Conservation (phyloP, 176 grass and related monocot species). For the Musa beccarii region DNA sequence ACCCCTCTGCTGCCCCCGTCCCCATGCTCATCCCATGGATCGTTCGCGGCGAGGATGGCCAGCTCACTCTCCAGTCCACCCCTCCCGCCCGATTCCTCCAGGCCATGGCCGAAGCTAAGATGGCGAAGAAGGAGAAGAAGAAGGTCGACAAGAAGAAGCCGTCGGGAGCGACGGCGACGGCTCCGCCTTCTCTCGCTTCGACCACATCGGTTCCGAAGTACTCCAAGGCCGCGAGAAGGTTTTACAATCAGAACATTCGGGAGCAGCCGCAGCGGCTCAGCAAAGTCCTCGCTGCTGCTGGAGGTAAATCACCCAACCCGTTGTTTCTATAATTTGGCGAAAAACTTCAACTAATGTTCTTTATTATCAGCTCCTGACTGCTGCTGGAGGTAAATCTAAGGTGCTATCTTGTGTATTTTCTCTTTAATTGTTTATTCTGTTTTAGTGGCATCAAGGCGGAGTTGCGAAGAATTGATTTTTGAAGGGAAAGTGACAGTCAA, state of each 20-base stretch:
- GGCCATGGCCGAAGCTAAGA: slow-evolving; percentile 43
- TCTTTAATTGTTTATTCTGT: slow-evolving; percentile 15
- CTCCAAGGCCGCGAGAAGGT: slow-evolving; percentile 88
- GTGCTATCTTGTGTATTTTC: neutral
- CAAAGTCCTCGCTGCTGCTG: slow-evolving; percentile 72
- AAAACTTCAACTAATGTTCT: no score
- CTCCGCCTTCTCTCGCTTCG: neutral
- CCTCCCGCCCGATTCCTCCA: slow-evolving; percentile 49
- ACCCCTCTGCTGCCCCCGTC: neutral
- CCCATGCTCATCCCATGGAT: slow-evolving; percentile 57
- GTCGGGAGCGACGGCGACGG: neutral
- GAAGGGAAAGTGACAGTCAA: slow-evolving; percentile 97
- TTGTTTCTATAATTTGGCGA: neutral
- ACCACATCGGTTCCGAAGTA: slow-evolving; percentile 40
- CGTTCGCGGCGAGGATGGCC: slow-evolving; percentile 45
- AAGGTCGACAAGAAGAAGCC: slow-evolving; percentile 35
- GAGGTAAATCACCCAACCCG: slow-evolving; percentile 1
- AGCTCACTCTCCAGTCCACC: slow-evolving; percentile 36
- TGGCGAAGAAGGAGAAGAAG: slow-evolving; percentile 30
- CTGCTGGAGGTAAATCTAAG: neutral
- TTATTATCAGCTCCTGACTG: neutral
- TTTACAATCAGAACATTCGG: slow-evolving; percentile 73
- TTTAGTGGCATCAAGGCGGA: slow-evolving; percentile 85
- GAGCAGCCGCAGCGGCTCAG: slow-evolving; percentile 60
- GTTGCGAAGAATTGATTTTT: slow-evolving; percentile 81